Base-by-base conservation (phyloP, 148 eudicot species). In the Amaranthus hypochondriacus region DNA sequence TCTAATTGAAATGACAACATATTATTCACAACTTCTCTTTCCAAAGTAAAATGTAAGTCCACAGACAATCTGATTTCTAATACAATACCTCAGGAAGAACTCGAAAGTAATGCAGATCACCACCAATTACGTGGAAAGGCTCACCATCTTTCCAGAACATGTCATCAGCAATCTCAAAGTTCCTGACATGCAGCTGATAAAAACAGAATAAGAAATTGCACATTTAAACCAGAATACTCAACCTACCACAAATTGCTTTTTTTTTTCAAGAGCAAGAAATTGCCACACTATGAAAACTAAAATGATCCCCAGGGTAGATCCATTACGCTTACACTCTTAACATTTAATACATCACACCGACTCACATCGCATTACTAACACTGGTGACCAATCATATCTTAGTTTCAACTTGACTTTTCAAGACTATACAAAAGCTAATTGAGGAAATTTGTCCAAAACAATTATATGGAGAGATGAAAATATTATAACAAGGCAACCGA, bases 61-160 rank as follows among this genome's bases (percentile, higher is more conserved):
- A 52, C 42, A 14, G 51, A 10, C 3, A 46, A 71, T 5, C 46
- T 70, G 43, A 74, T 50, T 71, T 57, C n/a, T 44, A 5, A 56
- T 60, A 47, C 13, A 9, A 66, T 81, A 94, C 98, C 97, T 91
- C 79, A 58, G 98, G 98, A 66, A 84, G 87, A 65, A 88, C 80
- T 39, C 97, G 91, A 74, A 91, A 94, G 80, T 94, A 94, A 82
- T 94, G 98, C 84, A 94, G 68, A 83, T 94, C 98, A 13, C 98
- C 98, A 21, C 98, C 98, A 65, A 94, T 83, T 43, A 94, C 89
- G 73, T 81, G 90, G 77, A 94, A 91, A n/a, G 92, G 90, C 78
- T 84, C 69, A 8, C 92, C 89, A 70, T 94, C 97, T 81, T 89
- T 94, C 97, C 89, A 89, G 75, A 94, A 94, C 93, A 84, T 84